phyloP scores from a whole-genome alignment of 2,329 filamentous ascomycete species.

The Xenosphaeropsis pyriputrescens region DNA sequence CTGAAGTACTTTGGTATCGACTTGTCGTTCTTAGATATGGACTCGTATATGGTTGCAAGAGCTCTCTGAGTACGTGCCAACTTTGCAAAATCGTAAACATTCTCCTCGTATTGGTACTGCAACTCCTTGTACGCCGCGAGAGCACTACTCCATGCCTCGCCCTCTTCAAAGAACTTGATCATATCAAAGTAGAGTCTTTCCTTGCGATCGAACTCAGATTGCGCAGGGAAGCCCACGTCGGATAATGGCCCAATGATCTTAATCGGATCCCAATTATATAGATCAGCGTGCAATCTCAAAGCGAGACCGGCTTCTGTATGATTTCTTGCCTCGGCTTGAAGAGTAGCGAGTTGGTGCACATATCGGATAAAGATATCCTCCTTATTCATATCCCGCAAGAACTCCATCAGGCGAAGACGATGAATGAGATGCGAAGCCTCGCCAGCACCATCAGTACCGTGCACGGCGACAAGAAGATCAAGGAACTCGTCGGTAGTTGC shows the following conservation, averaged over 20 bases:
- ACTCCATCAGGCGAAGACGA: constrained; percentile 84
- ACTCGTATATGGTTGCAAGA: constrained; percentile 86
- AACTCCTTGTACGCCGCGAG: constrained; percentile 82
- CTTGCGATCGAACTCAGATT: constrained; percentile 83
- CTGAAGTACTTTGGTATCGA: constrained; percentile 78
- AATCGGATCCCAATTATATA: constrained; percentile 80
- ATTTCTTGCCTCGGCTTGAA: constrained; percentile 65
- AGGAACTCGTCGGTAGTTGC: constrained; percentile 79
- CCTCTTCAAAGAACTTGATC: constrained; percentile 88
- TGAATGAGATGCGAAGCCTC: constrained; percentile 79
- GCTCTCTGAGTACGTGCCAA: constrained; percentile 78
- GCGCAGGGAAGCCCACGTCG: constrained; percentile 67
- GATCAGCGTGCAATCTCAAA: constrained; percentile 76
- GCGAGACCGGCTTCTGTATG: constrained; percentile 80
- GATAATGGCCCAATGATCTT: constrained; percentile 47
- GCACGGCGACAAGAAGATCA: constrained; percentile 79
- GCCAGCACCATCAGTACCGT: constrained; percentile 57
- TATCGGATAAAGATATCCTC: constrained; percentile 95
- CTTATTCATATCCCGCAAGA: constrained; percentile 90
- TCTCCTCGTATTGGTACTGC: constrained; percentile 79
- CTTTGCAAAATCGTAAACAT: constrained; percentile 82
- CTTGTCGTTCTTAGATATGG: constrained; percentile 67
- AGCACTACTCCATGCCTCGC: constrained; percentile 85
- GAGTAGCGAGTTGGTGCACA: constrained; percentile 74
- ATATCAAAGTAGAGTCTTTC: constrained; percentile 88